Evolutionary conservation across 805 yeast species (phyloP), one percentile per base, ranked within the genome.

Genomic region (Candida argentea): DNA sequence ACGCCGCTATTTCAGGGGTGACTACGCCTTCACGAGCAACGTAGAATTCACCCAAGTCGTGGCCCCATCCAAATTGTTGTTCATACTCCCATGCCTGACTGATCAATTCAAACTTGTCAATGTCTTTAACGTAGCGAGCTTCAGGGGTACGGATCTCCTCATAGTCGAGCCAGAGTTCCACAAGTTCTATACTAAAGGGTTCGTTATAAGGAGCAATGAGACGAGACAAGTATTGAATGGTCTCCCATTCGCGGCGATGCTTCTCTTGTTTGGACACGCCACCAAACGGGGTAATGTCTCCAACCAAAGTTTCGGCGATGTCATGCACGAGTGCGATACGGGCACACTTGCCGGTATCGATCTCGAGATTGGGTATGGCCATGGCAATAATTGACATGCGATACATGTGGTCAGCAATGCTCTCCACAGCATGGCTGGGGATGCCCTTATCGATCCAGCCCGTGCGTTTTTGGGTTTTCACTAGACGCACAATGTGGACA

Each of bases 341-440:
- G 27, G 76, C 79, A 60, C 95, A 85, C 41, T 72, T 72, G 34
- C 70, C 66, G 15, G 70, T 61, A 52, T 82, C 74, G 18, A 81
- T 61, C 2, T 60, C 53, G n/a, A 54, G 52, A 28, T 66, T 41
- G 12, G 72, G 70, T 24, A 84, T 66, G 14, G 85, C 52, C 79
- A 86, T 72, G 14, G 89, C 65, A 24, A 85, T 73, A 13, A 87
- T 61, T 4, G 85, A 74, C 95, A 89, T 87, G 32, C 98, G 66
- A 50, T 89, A 87, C 95, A 87, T 87, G 52, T 89, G 96, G 54
- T 87, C 96, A n/a, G 84, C 70, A 28, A 86, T 85, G 28, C 81
- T 71, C 52, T 85, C 83, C 3, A 77, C 75, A 15, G 61, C 43
- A 2, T 62, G 62, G 11, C 62, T 48, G 7, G 71, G 67, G 11